phyloP scores from a whole-genome alignment of 805 yeast genomes.

The Nakazawaea ishiwadae region DNA sequence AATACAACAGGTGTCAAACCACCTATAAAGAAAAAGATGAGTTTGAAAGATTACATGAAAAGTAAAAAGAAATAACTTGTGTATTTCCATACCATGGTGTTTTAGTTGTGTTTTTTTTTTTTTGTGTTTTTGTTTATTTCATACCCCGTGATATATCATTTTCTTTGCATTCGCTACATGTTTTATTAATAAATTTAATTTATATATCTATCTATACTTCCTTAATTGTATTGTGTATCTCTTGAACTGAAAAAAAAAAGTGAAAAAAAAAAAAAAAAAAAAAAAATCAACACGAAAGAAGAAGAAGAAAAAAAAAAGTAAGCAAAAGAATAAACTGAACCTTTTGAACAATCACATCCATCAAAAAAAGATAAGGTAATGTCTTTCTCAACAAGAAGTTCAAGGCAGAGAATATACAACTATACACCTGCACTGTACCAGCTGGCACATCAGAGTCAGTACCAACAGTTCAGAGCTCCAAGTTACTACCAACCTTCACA shows the following conservation, averaged over 20 bases:
- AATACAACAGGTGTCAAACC: background rate
- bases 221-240: too few relatives aligned
- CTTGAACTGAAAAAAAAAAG: too few relatives aligned
- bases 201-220: too few relatives aligned
- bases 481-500: constrained; percentile 6
- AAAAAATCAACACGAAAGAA: too few relatives aligned
- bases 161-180: too few relatives aligned
- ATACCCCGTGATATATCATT: too few relatives aligned
- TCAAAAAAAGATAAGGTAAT: background rate
- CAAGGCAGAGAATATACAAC: constrained; percentile 5
- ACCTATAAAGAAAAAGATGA: constrained; percentile 45
- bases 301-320: background rate
- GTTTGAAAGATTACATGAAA: constrained; percentile 73
- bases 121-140: background rate
- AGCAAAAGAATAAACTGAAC: background rate
- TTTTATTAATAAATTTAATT: too few relatives aligned
- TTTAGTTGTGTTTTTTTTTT: too few relatives aligned
- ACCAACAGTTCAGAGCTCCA: constrained; percentile 2
- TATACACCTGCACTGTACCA: constrained; percentile 5
- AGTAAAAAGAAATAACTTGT: constrained; percentile 31
- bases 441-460: background rate
- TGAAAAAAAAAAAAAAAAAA: too few relatives aligned
- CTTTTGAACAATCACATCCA: background rate
- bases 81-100: too few relatives aligned
- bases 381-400: constrained; percentile 3